These are phyloP conservation scores for Curvularia spicifera DNA, from an alignment of 2,329 filamentous ascomycete species.

Conservation along the genomic window DNA sequence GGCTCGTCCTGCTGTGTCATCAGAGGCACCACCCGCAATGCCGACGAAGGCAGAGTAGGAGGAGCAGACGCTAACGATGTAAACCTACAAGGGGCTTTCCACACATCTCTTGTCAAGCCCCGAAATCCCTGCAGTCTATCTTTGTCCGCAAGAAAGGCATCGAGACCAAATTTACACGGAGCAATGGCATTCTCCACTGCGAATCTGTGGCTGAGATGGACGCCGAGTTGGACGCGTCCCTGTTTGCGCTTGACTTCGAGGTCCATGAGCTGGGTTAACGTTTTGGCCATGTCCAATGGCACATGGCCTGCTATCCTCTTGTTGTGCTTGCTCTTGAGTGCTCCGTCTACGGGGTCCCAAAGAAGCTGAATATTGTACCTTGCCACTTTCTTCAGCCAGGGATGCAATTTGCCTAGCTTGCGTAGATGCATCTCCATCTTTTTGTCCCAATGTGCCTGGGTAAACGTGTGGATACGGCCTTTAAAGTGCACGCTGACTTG, in stretches of 20 bases:
- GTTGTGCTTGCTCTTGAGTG: constrained; percentile 23
- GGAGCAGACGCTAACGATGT: too few species aligned
- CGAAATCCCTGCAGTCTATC: neutral
- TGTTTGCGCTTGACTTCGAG: constrained; percentile 17
- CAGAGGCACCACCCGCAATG: neutral
- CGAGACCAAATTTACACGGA: constrained; percentile 24
- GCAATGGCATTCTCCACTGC: constrained; percentile 16
- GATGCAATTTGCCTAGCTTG: constrained; percentile 32
- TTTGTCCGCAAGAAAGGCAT: constrained; percentile 14
- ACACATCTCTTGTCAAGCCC: constrained; percentile 17
- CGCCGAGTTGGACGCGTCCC: constrained; percentile 21
- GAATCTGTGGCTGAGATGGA: constrained; percentile 23
- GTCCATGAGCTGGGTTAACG: constrained; percentile 26
- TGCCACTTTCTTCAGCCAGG: constrained; percentile 34
- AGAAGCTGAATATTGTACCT: constrained; percentile 34
- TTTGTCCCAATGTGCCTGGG: constrained; percentile 38
- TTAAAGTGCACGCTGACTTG: constrained; percentile 34
- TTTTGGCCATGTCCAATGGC: constrained; percentile 27
- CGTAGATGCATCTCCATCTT: constrained; percentile 29
- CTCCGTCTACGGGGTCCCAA: constrained; percentile 31
- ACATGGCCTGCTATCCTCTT: constrained; percentile 27
- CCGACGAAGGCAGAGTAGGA: neutral
- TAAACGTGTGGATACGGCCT: constrained; percentile 35
- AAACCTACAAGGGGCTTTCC: constrained; percentile 12
- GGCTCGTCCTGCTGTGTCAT: neutral